Base-by-base conservation (phyloP, 495 filamentous ascomycete genomes). In the Terfezia boudieri region DNA sequence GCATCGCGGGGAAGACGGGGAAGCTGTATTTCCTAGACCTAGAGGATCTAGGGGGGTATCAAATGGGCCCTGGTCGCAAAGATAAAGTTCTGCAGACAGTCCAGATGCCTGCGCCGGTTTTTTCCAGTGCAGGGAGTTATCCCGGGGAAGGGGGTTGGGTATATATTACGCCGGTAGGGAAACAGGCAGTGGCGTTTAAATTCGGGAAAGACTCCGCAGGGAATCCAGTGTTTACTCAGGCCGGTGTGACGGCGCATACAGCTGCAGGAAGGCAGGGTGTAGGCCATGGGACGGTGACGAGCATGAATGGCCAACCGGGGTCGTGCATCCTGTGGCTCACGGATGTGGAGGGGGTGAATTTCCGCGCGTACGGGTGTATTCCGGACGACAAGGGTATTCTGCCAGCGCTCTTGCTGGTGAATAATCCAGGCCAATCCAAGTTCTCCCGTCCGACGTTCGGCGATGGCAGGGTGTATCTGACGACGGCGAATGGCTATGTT, bases 141-240 rank as follows among this genome's bases (percentile, higher is more conserved):
- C 70, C 70, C 0, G 58, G 63, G 14, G 70, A 71, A 46, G 70
- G 70, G 6, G 69, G 70, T n/a, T 71, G 69, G 54, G 64, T 71
- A 37, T 70, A 70, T 53, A 63, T 68, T 53, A 68, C 67, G 6
- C 64, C 68, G 2, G 66, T 69, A 8, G 61, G 67, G n/a, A 58
- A 64, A 51, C 60, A 61, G 35, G 68, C 64, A 8, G 59, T 66
- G 20, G 68, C 65, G 4, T 70, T 67, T 56, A 67, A 68, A 50
- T 70, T 70, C 54, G 59, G 61, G 17, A 62, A 59, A 48, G 64
- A 61, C 37, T 53, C 55, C 2, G 55, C 56, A 22, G 68, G 68
- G 7, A 58, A 62, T 16, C 66, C 68, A 9, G 60, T 62, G 9
- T 70, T 70, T 50, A 62, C 65, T 5, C 64, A 69, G 50, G 69